Evolutionary conservation across 805 yeast species (phyloP), one percentile per base, ranked within the genome.

Genomic region (Lipomyces chichibuensis): DNA sequence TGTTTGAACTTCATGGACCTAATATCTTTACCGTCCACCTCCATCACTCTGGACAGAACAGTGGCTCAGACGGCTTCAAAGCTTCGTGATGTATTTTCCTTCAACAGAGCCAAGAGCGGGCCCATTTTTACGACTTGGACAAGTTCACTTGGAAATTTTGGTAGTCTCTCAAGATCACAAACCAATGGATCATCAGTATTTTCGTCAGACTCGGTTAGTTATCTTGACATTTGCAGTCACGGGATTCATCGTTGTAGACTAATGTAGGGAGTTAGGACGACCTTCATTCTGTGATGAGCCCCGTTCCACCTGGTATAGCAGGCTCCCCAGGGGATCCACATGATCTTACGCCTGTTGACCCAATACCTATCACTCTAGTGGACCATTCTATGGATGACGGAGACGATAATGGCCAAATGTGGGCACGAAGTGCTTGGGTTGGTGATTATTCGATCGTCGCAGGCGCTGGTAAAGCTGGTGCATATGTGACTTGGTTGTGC

Each of bases 401-500:
- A 8, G 64, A 60, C 2, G 63, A 32, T 4, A 46, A 62, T 32
- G 66, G 67, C 7, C 65, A 62, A 9, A 55, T 74, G 11, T 82
- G 84, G 84, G 84, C 83, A 0, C 67, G 70, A 2, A 73, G 75
- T 20, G 83, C 81, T 0, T 75, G 75, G 23, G 75, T 83, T 2
- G 79, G 79, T 1, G 80, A 78, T 46, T 80, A 80, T 67, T 77
- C 81, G 14, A 73, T 81, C 2, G 79, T 83, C 0, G 73, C 74
- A 2, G 84, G 83, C 3, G 62, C 73, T 43, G 68, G 71, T 20
- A 76, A 76, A 59, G 76, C 77, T 2, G 77, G 79, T 17, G 75
- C 77, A n/a, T 83, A 83, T 69, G 84, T 83, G 5, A 80, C 77
- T 1, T 83, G 83, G 82, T 70, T 77, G 8, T 72, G 84, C 4